Evolutionary conservation across 2,329 filamentous ascomycete genomes (phyloP), one percentile per base, ranked within the genome.

Genomic region (Trichoderma sp.): DNA sequence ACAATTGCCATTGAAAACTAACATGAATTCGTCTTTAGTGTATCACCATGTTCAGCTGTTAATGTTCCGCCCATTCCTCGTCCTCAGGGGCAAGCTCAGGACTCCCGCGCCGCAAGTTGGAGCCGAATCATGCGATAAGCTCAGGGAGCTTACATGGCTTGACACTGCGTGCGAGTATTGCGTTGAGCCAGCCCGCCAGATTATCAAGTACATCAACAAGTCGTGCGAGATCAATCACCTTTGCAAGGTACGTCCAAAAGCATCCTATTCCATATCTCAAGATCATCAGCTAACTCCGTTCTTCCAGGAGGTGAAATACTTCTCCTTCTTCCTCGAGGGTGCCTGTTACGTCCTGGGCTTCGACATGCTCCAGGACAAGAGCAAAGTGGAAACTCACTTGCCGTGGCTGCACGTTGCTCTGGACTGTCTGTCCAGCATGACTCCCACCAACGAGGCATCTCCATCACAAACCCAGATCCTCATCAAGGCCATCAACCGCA

Each of bases 401-500:
- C 69, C 69, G 27, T 72, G 69, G 69, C 59, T 72, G 9, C 69
- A 72, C 29, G 69, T 33, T 27, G 69, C 69, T 2, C 29, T 72
- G n/a, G 69, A 72, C 29, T 72, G 69, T n/a, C 69, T 72, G 3
- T 64, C 59, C n/a, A 53, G 38, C n/a, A 72, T 72, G 69, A 33
- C 60, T 53, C 69, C 69, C 3, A 16, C 35, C 14, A 72, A 72
- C 29, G 38, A 53, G 8, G n/a, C 69, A 6, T 72, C 69, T 1
- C 60, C 69, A 1, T 53, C 59, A 18, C 69, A 72, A 24, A 64
- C 21, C n/a, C 41, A 64, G 69, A 56, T 72, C 41, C 69, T 72
- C 29, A 72, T 72, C 69, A 72, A 72, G 31, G 69, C 38, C 60
- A 64, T 72, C 60, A 72, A 72, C 29, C 69, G 69, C 60, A 72